Evolutionary conservation across 345 rosid species (phyloP), one percentile per base, ranked within the genome.

Genomic region (Arabidopsis suecica): DNA sequence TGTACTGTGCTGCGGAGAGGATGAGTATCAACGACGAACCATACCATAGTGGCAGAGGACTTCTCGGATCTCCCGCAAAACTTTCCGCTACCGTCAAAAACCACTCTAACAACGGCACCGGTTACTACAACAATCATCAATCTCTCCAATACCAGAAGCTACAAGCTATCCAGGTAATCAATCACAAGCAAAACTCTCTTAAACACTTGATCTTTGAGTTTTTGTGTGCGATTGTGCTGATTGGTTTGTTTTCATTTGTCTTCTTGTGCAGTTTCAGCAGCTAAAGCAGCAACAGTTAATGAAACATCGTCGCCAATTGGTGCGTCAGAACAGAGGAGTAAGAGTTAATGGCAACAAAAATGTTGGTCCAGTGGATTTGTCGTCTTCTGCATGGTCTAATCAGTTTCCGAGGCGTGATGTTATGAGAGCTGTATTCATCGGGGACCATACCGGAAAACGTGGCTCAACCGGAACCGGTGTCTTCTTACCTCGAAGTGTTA

Each of bases 381-480:
- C 88, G 4, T 45, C 83, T 5, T 80, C 89, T 76, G 87, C 87
- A 48, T 87, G 94, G 95, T 82, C 90, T 6, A 64, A 88, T 50
- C 71, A 84, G 37, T 57, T 36, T 7, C 48, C 57, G 38, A 71
- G 20, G 25, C 68, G 77, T 34, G 73, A 49, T 16, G 84, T 80
- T 40, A 85, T 86, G 97, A 78, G 85, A 23, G 86, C 90, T 55
- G 87, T 85, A 12, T 82, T 88, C 37, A 85, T 87, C 9, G 89
- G 90, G 5, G 61, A 82, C 14, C 74, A 79, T 0, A 41, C 81
- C n/a, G 82, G 51, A 0, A 88, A 86, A 79, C 80, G 81, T 30
- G 88, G 83, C 61, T 86, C 84, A 47, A 79, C 96, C 5, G 99
- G 97, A 3, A 94, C 99, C 3, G 97, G 97, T 7, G 97, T 94